Evolutionary conservation across 768 basidiomycete genomes (phyloP), one percentile per base, ranked within the genome.

Genomic region (Mycena vulgaris): DNA sequence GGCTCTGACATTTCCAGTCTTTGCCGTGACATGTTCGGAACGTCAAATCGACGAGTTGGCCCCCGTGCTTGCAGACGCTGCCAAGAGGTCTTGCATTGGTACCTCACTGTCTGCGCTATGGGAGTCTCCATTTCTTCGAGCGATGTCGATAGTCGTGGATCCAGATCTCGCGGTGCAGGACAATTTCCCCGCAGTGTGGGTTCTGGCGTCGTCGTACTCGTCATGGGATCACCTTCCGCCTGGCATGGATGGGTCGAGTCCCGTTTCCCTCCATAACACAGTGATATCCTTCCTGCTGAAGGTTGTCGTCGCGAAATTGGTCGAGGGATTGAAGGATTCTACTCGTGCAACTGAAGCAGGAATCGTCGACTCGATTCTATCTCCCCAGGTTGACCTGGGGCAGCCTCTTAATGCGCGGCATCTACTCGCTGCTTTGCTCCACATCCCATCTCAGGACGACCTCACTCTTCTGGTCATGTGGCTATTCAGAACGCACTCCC

Each of bases 101-200:
- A 37, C 30, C 35, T 55, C 53, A 4, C 17, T 57, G 7, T 57
- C 55, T 21, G 35, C 14, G 3, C 33, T 39, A 8, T 57, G 55
- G 55, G 55, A 57, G 23, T 57, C 55, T 37, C 55, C 55, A 23
- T 57, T 57, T 25, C 55, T 57, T 21, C 55, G 33, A n/a, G 55
- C 55, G 10, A 39, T 57, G 55, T 33, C 53, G 11, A 57, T 57
- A n/a, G n/a, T 57, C 3, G 55, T 55, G 30, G 53, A 55, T 35
- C 53, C 53, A 23, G 53, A 55, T 31, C 35, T 55, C 8, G 53
- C 53, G n/a, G 21, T 57, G 23, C 25, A 23, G 25, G 55, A 57
- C 35, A 57, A 37, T 39, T 4, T 27, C 5, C 55, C 35, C 55
- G 55, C 55, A 23, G 37, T 57, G 33, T 57, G 53, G 53, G 21